phyloP scores from a whole-genome alignment of 2,329 filamentous ascomycete species.

The Biscogniauxia marginata region DNA sequence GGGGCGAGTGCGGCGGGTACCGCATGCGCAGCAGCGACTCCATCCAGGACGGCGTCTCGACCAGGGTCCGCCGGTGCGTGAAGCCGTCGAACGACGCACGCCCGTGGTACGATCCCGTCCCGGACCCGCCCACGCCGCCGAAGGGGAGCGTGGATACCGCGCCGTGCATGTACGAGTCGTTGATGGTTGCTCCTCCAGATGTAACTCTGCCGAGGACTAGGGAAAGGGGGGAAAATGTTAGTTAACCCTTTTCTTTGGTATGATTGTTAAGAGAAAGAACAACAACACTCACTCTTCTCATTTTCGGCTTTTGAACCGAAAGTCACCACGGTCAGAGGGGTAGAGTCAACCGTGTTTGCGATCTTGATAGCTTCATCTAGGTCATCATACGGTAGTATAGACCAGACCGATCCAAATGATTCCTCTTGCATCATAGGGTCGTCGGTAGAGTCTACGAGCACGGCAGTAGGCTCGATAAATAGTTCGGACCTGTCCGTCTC shows the following conservation, averaged over 20 bases:
- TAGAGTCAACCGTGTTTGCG: conserved; percentile 77
- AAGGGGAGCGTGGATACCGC: conserved; percentile 72
- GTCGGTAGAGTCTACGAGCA: conserved; percentile 72
- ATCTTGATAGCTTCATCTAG: conserved; percentile 84
- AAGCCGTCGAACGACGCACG: conserved; percentile 65
- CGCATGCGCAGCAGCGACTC: conserved; percentile 66
- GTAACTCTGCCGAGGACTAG: conserved; percentile 58
- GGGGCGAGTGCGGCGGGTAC: conserved; percentile 60
- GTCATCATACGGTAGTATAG: conserved; percentile 72
- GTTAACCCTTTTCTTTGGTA: background rate
- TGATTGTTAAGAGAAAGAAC: background rate
- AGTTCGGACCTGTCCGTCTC: conserved; percentile 74
- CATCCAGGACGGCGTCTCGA: conserved; percentile 64
- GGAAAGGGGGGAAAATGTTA: background rate
- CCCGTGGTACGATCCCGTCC: conserved; percentile 75
- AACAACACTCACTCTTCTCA: conserved; percentile 58
- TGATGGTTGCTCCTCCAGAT: conserved; percentile 67
- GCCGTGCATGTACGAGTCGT: conserved; percentile 68
- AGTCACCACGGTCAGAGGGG: conserved; percentile 78
- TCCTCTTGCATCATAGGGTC: conserved; percentile 81
- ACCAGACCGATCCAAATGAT: conserved; percentile 90
- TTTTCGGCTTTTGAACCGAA: conserved; percentile 83
- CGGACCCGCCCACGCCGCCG: conserved; percentile 79
- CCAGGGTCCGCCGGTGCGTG: conserved; percentile 49
- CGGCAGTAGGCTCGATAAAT: conserved; percentile 90